Base-by-base conservation (phyloP, 2,329 filamentous ascomycete genomes). In the Alternaria solani region DNA sequence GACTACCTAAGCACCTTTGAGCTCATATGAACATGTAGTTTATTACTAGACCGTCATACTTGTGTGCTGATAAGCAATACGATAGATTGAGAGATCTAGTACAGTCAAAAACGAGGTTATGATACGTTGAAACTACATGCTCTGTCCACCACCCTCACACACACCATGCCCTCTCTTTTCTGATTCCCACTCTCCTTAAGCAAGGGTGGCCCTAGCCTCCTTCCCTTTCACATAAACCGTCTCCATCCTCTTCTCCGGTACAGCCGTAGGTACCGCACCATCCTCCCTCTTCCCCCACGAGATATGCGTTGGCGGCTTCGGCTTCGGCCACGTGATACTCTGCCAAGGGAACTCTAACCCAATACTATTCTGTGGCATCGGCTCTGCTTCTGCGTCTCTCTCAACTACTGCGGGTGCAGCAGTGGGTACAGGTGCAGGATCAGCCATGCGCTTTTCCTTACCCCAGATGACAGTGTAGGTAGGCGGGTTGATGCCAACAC, bases 231-330 rank as follows among this genome's bases (percentile, higher is more conserved):
- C 34, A 51, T 56, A 25, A 60, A 59, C 28, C 23, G 48, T 47
- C 42, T 49, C 32, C 18, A 34, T 47, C 23, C 11, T 11, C 46
- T 36, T 11, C 20, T 14, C 5, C 14, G 46, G 46, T 18, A 25
- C 46, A 9, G 20, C 25, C 18, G 44, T 61, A n/a, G 49, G 53
- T 14, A 51, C 46, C 20, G 49, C 42, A 55, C 3, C 60, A 12
- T 51, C 51, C 23, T 61, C 55, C 4, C 66, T 55, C 51, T 64
- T 65, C 6, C 60, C 64, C 68, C 68, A 69, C 16, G 57, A 61
- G 20, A 68, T 51, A 25, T 54, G 46, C 11, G 53, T 52, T 7
- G 61, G 61, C 2, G 57, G 53, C n/a, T 20, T 16, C 3, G 55
- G 58, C 32, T 61, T 58, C 1, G 54, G 57, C 57, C 57, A 57